Percentiles rank a stretch among this genome's conserved stretches.
These are phyloP conservation scores for Penicillium sp. DNA, from an alignment of 2,329 filamentous ascomycete genomes.

Conservation along the genomic window DNA sequence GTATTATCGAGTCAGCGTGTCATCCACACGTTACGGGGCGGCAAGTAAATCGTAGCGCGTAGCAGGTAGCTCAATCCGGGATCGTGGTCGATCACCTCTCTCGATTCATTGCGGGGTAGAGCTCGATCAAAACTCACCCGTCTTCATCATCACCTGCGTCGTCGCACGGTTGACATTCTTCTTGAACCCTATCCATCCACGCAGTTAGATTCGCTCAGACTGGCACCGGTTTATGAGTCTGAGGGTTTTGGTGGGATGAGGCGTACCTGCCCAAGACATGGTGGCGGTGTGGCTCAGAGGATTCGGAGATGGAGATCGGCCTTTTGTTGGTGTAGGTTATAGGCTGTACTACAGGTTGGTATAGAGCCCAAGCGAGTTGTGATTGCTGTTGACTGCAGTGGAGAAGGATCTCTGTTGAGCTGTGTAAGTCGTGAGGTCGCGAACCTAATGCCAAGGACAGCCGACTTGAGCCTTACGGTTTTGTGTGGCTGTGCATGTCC, in stretches of 20 bases:
- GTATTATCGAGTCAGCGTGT: neutral
- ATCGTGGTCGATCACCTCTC: conserved; percentile 1
- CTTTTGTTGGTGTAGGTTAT: neutral
- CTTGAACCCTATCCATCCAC: conserved; percentile 66
- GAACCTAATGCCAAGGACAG: conserved; percentile 1
- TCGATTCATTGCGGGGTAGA: conserved; percentile 19
- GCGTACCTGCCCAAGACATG: conserved; percentile 70
- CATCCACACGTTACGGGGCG: neutral
- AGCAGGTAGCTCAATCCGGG: neutral
- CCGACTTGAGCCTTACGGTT: conserved; percentile 4
- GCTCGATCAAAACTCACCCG: conserved; percentile 52
- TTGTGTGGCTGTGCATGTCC: conserved; percentile 14
- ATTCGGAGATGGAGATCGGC: neutral
- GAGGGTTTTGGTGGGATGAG: neutral
- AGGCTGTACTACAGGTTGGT: neutral
- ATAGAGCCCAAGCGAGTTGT: neutral
- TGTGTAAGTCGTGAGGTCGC: neutral
- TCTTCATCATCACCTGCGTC: conserved; percentile 99
- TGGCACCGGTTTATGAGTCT: conserved; percentile 1
- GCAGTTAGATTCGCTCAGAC: neutral
- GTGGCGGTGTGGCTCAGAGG: conserved; percentile 29
- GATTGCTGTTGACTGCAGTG: neutral
- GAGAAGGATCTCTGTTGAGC: neutral
- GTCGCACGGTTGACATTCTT: conserved; percentile 98
- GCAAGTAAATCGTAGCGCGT: neutral